Evolutionary conservation across 2,329 filamentous ascomycete genomes (phyloP).

Genomic region (Alternaria sp.): DNA sequence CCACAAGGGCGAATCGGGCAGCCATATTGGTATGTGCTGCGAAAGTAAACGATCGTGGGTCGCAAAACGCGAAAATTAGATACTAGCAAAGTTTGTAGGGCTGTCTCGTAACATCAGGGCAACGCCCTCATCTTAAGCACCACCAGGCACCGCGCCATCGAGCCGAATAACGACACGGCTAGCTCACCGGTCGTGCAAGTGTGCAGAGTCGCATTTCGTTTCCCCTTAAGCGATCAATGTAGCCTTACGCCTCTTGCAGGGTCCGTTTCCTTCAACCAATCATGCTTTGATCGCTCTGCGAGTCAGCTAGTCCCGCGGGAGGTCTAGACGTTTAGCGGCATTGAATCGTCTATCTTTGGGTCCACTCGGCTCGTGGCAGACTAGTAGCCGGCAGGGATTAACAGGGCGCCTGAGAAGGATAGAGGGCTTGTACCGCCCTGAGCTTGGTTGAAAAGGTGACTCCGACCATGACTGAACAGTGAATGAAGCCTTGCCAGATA

Average conservation of each 20-base stretch:
- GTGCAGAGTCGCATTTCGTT: conserved; percentile 31
- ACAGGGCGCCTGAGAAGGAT: conserved; percentile 25
- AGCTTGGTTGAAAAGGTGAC: conserved; percentile 22
- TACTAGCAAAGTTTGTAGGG: conserved; percentile 22
- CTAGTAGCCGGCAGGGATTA: conserved; percentile 20
- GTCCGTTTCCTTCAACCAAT: conserved; percentile 20
- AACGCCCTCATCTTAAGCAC: conserved; percentile 34
- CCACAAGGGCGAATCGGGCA: conserved; percentile 22
- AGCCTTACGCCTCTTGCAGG: conserved; percentile 29
- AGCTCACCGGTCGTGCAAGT: conserved; percentile 33
- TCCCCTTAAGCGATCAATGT: conserved; percentile 25
- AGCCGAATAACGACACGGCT: conserved; percentile 19
- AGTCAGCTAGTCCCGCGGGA: conserved; percentile 13
- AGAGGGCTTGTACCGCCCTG: conserved; percentile 23
- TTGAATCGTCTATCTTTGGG: conserved; percentile 31
- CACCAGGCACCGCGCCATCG: conserved; percentile 22
- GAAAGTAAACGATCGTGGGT: conserved; percentile 13
- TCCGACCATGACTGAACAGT: conserved; percentile 5
- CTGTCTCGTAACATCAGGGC: conserved; percentile 22
- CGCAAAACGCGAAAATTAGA: conserved; percentile 21
- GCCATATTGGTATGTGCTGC: conserved; percentile 25
- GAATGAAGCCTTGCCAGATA: background rate
- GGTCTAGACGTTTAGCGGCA: conserved; percentile 29
- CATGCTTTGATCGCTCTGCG: conserved; percentile 17
- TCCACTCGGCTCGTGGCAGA: conserved; percentile 18